These are phyloP conservation scores for Sordariomycetes sp. DNA, from an alignment of 2,329 filamentous ascomycete species.

Conservation along the genomic window DNA sequence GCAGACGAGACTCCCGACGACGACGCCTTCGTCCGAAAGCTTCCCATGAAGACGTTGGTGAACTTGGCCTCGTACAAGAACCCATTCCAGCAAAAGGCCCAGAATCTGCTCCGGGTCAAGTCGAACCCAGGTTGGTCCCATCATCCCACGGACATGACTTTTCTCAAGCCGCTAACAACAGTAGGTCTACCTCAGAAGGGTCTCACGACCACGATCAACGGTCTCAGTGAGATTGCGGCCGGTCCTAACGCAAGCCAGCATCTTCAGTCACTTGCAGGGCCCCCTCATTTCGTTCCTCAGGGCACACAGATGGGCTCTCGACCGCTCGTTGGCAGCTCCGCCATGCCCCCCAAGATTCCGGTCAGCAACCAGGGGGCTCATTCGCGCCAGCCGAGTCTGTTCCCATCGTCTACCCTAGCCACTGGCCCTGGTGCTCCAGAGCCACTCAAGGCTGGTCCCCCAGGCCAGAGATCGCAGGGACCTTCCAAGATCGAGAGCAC, in stretches of 20 bases:
- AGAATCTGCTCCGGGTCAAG: neutral
- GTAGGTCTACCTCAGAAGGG: neutral
- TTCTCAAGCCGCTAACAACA: neutral
- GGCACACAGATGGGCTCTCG: neutral
- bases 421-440: conserved; percentile 3
- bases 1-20: neutral
- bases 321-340: neutral
- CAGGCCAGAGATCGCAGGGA: neutral
- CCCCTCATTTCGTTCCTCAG: neutral
- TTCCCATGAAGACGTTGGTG: conserved; percentile 34
- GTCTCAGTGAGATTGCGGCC: neutral
- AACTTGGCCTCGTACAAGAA: conserved; percentile 47
- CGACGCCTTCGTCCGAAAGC: neutral
- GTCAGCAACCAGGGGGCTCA: neutral
- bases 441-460: conserved; percentile 5
- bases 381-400: neutral
- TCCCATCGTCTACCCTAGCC: neutral
- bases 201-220: neutral
- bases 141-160: neutral
- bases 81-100: conserved; percentile 40
- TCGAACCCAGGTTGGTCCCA: neutral
- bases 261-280: neutral
- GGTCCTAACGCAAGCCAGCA: neutral
- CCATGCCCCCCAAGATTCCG: neutral
- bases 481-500: neutral